phyloP scores from a whole-genome alignment of 2,329 filamentous ascomycete genomes.

The Colletotrichum spaethianum region DNA sequence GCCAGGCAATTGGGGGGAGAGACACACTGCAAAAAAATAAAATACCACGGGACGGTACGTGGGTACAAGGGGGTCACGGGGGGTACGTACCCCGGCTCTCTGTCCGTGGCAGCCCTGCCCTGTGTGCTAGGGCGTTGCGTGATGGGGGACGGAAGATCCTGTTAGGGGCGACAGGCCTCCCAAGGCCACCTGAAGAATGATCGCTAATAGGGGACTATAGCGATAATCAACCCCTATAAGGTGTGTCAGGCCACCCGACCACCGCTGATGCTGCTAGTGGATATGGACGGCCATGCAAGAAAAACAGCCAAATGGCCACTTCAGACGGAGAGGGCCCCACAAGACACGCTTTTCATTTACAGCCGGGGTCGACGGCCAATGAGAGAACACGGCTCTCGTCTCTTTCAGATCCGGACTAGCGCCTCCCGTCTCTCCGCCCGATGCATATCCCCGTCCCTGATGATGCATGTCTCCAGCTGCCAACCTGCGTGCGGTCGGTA shows the following conservation, averaged over 20 bases:
- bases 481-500: neutral
- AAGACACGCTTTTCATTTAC: conserved; percentile 20
- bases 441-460: conserved; percentile 31
- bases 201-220: neutral
- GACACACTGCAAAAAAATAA: neutral
- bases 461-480: conserved; percentile 38
- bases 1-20: neutral
- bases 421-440: neutral
- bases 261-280: neutral
- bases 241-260: too few relatives aligned
- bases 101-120: neutral
- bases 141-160: neutral
- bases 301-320: conserved; percentile 7
- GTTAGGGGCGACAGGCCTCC: neutral
- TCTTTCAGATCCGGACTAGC: conserved; percentile 7
- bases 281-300: neutral
- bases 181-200: neutral
- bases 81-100: neutral
- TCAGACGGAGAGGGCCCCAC: conserved; percentile 20
- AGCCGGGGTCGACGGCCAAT: conserved; percentile 22
- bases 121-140: neutral
- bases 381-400: neutral
- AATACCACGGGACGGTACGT: conserved; percentile 4
- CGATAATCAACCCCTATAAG: neutral
- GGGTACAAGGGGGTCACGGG: conserved; percentile 14